Evolutionary conservation across 1,139 yeast genomes (phyloP).

Genomic region (Candida sp.): DNA sequence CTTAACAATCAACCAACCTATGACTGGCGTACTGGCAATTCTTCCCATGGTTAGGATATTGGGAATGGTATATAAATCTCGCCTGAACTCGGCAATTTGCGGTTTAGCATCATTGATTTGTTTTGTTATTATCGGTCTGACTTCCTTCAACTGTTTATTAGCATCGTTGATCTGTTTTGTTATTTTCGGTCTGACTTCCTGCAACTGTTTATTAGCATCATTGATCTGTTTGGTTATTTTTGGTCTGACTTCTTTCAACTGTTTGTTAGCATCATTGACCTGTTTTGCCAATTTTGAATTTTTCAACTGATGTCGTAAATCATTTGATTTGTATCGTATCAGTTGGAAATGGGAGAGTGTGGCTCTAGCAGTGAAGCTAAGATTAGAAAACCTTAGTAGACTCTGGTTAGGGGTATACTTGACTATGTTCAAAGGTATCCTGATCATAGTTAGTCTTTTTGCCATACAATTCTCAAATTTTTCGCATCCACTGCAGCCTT

Average conservation of each 20-base stretch:
- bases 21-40: conserved; percentile 72
- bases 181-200: not conserved
- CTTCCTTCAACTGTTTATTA: not conserved
- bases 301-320: not conserved
- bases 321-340: not conserved
- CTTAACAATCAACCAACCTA: conserved; percentile 73
- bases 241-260: not conserved
- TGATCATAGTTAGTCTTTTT: not conserved
- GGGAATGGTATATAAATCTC: conserved; percentile 71
- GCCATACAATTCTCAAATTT: too few relatives aligned
- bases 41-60: conserved; percentile 80
- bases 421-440: not conserved
- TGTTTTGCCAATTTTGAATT: not conserved
- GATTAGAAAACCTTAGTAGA: not conserved
- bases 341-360: not conserved
- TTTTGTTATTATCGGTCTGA: not conserved
- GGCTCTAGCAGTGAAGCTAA: not conserved
- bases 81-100: conserved; percentile 2
- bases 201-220: conserved; percentile 1
- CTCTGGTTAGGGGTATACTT: not conserved
- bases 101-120: conserved; percentile 1
- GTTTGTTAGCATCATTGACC: not conserved
- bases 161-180: conserved; percentile 1
- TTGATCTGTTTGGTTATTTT: not conserved
- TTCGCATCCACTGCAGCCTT: too few relatives aligned